Base-by-base conservation (phyloP, 2,329 filamentous ascomycete genomes). In the Xylaria sp. region DNA sequence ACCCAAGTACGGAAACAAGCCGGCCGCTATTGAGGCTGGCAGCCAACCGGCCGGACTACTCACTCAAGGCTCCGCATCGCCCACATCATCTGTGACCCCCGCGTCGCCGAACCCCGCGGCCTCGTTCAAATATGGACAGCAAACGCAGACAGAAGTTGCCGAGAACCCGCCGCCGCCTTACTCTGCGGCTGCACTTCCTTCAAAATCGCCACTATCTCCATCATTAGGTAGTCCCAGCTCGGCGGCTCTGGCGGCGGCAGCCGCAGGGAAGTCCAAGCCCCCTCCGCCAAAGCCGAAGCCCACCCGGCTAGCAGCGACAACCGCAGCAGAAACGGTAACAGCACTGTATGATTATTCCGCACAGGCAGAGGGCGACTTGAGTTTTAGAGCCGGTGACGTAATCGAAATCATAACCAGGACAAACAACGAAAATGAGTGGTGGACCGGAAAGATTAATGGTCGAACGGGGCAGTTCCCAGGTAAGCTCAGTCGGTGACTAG, bases 371-470 rank as follows among this genome's bases (percentile, higher is more conserved):
- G 94, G 94, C 2, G 96, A 99, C 79, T 84, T 99, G 71, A 97
- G 93, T 76, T 99, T 99, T 83, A 88, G 87, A 20, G 90, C 93
- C 0, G 94, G 95, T 5, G 96, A 99, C 71, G 83, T 92, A 4
- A 98, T 99, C 76, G 94, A 98, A 80, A 94, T 99, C 74, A 80
- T 96, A 2, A 87, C 86, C 69, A 88, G 93, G 74, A 97, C 94
- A n/a, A 86, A 88, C 71, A 98, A 97, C 76, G 91, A 93, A 61
- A 98, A 99, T 75, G 96, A 99, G 81, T 99, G 96, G 96, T 99
- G 96, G 96, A 91, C 87, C 9, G 96, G 96, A 46, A 92, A 89
- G 78, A 79, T 97, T 63, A 86, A 91, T 68, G 94, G 92, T 58
- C 91, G 91, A 82, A 85, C 92, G 77, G 96, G 96, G 31, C 95